These are phyloP conservation scores for Byssochlamys sp. DNA, from an alignment of 2,329 filamentous ascomycete species.

Conservation along the genomic window DNA sequence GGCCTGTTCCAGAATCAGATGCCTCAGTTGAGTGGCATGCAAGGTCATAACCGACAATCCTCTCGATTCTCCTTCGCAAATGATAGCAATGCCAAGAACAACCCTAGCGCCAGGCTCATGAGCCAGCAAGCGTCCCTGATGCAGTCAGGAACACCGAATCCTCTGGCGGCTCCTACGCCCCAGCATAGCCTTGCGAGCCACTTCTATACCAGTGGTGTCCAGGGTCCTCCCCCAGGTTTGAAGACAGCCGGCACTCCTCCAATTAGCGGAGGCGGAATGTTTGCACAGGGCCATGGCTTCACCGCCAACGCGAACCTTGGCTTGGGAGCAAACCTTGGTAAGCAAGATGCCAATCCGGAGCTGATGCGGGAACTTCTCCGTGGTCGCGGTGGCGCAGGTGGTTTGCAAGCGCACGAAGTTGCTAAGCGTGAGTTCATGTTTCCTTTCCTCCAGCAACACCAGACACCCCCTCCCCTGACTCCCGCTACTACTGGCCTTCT, in stretches of 20 bases:
- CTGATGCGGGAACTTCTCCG: constrained; percentile 75
- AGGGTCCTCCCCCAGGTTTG: constrained; percentile 84
- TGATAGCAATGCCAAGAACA: constrained; percentile 47
- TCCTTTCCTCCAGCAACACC: constrained; percentile 83
- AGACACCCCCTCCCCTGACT: constrained; percentile 79
- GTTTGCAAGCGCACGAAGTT: constrained; percentile 66
- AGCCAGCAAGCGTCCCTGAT: constrained; percentile 40
- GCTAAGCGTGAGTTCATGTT: constrained; percentile 98
- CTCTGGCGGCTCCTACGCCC: constrained; percentile 27
- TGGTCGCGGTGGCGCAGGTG: constrained; percentile 50
- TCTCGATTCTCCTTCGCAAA: constrained; percentile 83
- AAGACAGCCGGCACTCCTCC: constrained; percentile 93
- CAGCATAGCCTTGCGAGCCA: constrained; percentile 47
- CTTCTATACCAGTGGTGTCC: constrained; percentile 75
- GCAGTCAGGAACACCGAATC: constrained; percentile 30
- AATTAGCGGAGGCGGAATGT: constrained; percentile 68
- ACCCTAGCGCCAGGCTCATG: constrained; percentile 50
- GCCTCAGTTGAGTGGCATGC: constrained; percentile 46
- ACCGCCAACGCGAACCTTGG: constrained; percentile 52
- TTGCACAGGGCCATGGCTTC: constrained; percentile 79
- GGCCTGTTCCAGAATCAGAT: constrained; percentile 38
- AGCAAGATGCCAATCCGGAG: constrained; percentile 65
- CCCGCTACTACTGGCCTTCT: constrained; percentile 83
- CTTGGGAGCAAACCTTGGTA: constrained; percentile 52
- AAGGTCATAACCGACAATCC: constrained; percentile 67